Evolutionary conservation across 2,329 filamentous ascomycete genomes (phyloP).

Genomic region (Didymosphaeria variabile): DNA sequence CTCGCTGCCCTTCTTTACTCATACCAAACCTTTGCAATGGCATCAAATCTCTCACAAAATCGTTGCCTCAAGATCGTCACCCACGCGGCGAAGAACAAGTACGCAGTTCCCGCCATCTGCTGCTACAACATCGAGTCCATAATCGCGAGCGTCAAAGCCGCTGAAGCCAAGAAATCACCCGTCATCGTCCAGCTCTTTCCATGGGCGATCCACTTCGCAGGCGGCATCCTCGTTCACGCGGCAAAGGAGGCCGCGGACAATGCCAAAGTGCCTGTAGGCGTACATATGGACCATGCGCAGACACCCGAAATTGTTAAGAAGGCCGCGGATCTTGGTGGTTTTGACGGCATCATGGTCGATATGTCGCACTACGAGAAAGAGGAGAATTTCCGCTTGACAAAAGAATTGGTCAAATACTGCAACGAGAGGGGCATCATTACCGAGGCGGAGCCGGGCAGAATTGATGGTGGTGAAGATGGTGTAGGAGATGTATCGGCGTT

Average conservation of each 20-base stretch:
- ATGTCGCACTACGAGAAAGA: slow-evolving; percentile 77
- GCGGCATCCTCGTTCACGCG: slow-evolving; percentile 56
- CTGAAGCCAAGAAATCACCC: slow-evolving; percentile 72
- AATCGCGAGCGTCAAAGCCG: slow-evolving; percentile 72
- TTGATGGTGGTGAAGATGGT: slow-evolving; percentile 78
- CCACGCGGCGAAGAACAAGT: slow-evolving; percentile 63
- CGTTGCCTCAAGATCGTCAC: slow-evolving; percentile 60
- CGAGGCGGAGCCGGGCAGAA: slow-evolving; percentile 75
- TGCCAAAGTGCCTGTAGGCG: slow-evolving; percentile 64
- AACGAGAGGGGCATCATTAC: slow-evolving; percentile 72
- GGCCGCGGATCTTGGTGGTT: slow-evolving; percentile 61
- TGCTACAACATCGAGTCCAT: slow-evolving; percentile 76
- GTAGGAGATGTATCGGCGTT: slow-evolving; percentile 71
- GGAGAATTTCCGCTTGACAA: slow-evolving; percentile 72
- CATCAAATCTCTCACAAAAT: slow-evolving; percentile 58
- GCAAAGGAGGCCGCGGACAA: slow-evolving; percentile 54
- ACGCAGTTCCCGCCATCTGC: slow-evolving; percentile 70
- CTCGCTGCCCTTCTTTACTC: slow-evolving; percentile 6
- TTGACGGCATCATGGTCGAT: slow-evolving; percentile 63
- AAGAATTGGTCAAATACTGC: slow-evolving; percentile 69
- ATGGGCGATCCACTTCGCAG: slow-evolving; percentile 75
- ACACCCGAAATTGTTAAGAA: slow-evolving; percentile 68
- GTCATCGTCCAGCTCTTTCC: slow-evolving; percentile 79
- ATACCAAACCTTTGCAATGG: slow-evolving; percentile 56
- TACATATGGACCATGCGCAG: slow-evolving; percentile 74